A percentile compares a stretch with the other conserved stretches of the same genome.
phyloP scores from a whole-genome alignment of 208 protist species.

The Angomonas ambiguus region DNA sequence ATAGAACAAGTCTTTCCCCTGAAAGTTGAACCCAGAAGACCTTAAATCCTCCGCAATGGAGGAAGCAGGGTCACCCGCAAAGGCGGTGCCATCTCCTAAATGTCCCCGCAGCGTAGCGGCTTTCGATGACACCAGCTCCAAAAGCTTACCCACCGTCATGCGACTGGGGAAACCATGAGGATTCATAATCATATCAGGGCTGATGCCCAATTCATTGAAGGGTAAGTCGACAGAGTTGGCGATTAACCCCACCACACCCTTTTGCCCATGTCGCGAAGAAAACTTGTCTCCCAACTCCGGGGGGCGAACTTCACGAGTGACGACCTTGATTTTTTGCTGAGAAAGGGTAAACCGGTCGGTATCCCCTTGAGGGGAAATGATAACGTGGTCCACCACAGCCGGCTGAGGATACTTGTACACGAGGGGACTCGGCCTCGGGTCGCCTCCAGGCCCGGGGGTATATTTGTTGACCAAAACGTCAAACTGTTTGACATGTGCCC shows the following conservation, averaged over 20 bases:
- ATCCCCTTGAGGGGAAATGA: slow-evolving; percentile 85
- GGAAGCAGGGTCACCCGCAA: slow-evolving; percentile 93
- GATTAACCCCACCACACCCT: slow-evolving; percentile 99
- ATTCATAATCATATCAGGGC: slow-evolving; percentile 99
- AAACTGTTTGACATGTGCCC: slow-evolving; percentile 81
- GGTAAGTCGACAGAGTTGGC: slow-evolving; percentile 98
- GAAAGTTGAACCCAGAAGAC: slow-evolving; percentile 95
- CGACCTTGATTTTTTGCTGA: slow-evolving; percentile 94
- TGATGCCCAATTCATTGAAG: slow-evolving; percentile 96
- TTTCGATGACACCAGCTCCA: slow-evolving; percentile 99
- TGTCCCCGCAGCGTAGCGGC: slow-evolving; percentile 87
- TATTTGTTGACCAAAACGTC: slow-evolving; percentile 97
- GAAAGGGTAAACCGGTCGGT: slow-evolving; percentile 79
- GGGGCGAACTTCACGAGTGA: slow-evolving; percentile 89
- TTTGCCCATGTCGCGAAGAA: slow-evolving; percentile 99
- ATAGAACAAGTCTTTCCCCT: slow-evolving; percentile 97
- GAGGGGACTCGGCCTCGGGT: slow-evolving; percentile 60
- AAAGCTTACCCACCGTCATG: slow-evolving; percentile 99
- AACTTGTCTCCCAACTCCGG: slow-evolving; percentile 99
- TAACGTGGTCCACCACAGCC: slow-evolving; percentile 94
- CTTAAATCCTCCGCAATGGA: slow-evolving; percentile 86
- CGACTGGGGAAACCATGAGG: slow-evolving; percentile 99
- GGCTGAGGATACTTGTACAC: slow-evolving; percentile 92
- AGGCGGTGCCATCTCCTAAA: slow-evolving; percentile 96
- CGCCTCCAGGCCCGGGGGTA: slow-evolving; percentile 43